Conservation (phyloP, 2,329 filamentous ascomycete genomes). For the Xylaria sp. region DNA sequence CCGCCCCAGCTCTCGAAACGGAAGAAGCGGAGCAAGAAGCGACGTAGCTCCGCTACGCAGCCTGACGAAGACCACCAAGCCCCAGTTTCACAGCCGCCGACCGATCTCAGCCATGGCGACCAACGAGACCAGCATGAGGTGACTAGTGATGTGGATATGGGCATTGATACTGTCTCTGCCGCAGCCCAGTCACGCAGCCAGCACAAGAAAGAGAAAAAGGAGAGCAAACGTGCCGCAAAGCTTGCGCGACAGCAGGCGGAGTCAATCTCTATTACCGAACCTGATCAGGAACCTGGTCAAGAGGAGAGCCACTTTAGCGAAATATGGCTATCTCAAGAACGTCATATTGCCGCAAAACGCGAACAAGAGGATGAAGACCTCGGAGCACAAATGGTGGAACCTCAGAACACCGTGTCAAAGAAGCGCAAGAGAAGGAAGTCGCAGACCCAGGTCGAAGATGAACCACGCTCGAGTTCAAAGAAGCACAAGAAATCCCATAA, state of each 20-base stretch:
- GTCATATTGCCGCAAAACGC: neutral
- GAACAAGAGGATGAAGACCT: conserved; percentile 25
- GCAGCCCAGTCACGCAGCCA: conserved; percentile 13
- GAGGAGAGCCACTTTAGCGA: conserved; percentile 33
- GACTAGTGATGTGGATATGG: neutral
- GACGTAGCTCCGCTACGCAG: conserved; percentile 31
- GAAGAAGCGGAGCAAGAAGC: conserved; percentile 52
- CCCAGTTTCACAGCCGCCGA: conserved; percentile 14
- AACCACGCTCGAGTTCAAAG: conserved; percentile 29
- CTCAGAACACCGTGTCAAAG: conserved; percentile 9
- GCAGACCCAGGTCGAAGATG: conserved; percentile 23
- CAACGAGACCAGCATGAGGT: conserved; percentile 13
- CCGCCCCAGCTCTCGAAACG: conserved; percentile 39
- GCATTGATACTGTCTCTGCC: neutral
- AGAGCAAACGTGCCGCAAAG: conserved; percentile 34
- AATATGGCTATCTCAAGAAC: conserved; percentile 29
- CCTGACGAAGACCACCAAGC: conserved; percentile 12
- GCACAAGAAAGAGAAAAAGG: conserved; percentile 34
- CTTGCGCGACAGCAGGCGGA: conserved; percentile 29
- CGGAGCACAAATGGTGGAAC: neutral
- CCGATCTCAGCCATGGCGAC: conserved; percentile 11
- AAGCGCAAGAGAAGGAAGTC: conserved; percentile 36
- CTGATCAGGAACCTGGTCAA: conserved; percentile 3
- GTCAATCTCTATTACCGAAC: neutral
- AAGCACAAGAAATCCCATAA: conserved; percentile 38